Base-by-base conservation (phyloP, 2,329 filamentous ascomycete species). In the Fusarium lyarnte region DNA sequence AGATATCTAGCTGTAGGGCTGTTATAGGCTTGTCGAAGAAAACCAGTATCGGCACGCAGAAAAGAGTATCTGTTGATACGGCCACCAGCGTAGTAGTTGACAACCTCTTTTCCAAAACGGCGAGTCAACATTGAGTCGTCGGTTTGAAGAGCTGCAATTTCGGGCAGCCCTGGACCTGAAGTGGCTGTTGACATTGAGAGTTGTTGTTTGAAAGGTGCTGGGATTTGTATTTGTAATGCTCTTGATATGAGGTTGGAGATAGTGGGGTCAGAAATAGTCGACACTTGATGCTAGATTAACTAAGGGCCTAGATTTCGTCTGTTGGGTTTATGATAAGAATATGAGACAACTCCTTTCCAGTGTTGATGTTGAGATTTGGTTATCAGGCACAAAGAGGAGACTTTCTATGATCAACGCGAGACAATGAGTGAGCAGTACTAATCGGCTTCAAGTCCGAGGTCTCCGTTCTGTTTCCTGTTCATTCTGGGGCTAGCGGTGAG, bases 81-180 rank as follows among this genome's bases (percentile, higher is more conserved):
- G 60, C 89, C 92, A 74, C 93, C 92, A 54, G 92, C 90, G 82
- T 95, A 96, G 88, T 96, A 96, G 83, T 95, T 96, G 79, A 91
- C 88, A 69, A 93, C 86, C 82, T 95, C 93, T 74, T 89, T 91
- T 81, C 93, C 93, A 82, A 94, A 95, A 79, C 91, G 93, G 66
- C 89, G 86, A 75, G 90, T 89, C 77, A 96, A 85, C 90, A 94
- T 94, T 17, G 88, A 89, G 81, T 87, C 84, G 81, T 88, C 82
- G 81, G 82, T 81, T 68, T 79, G 78, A 70, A 87, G 81, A 69
- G 77, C 81, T 60, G 84, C 81, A 62, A 86, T 81, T 74, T 85
- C 82, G 63, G 87, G 87, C 73, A 81, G 76, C 70, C 85, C 61
- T 58, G 76, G 71, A 10, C 69, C 69, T 49, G 77, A 66, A 46